Evolutionary conservation across 441 rosid genomes (phyloP), one percentile per base, ranked within the genome.

Genomic region (Metrosideros polymorpha): DNA sequence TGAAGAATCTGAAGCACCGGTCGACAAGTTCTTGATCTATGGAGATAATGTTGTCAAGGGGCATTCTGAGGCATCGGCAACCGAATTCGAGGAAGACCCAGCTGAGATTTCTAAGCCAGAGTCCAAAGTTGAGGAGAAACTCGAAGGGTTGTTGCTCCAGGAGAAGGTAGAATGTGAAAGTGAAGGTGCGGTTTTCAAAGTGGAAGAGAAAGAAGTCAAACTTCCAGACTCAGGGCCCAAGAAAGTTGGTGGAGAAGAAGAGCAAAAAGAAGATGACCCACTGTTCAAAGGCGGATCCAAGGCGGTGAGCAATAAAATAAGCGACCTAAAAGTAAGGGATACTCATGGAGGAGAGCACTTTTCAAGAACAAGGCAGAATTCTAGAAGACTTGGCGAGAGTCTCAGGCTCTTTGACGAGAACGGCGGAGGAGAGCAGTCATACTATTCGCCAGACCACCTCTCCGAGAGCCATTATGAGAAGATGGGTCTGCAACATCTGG

Each of bases 281-380:
- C 54, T 52, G 57, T 50, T 83, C 57, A 94, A 84, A 84, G 90
- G 89, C 55, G 96, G 91, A 94, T 95, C 97, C 95, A 89, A 93
- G 82, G 93, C 82, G 84, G 55, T 9, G 50, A 56, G 29, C 59
- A 83, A 82, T 83, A 91, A 86, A 87, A 84, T 75, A 82, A 90
- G 88, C 30, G 85, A 87, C 85, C 89, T 84, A 59, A 87, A 89
- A 86, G 85, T 47, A 35, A 75, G 82, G 55, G 39, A 85, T 86
- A 84, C 89, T 86, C 85, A 86, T 32, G 86, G 86, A 52, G 89
- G 75, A 75, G 82, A 83, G 87, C 82, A 83, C 86, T 85, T 61
- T 90, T 50, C 92, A 85, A 90, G 90, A 89, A 82, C 86, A 59
- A 87, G 87, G 87, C 45, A 63, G 53, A 88, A 83, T 83, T 90